Evolutionary conservation across 2,329 filamentous ascomycete genomes (phyloP), one percentile per base, ranked within the genome.

Genomic region (Monosporascus sp.): DNA sequence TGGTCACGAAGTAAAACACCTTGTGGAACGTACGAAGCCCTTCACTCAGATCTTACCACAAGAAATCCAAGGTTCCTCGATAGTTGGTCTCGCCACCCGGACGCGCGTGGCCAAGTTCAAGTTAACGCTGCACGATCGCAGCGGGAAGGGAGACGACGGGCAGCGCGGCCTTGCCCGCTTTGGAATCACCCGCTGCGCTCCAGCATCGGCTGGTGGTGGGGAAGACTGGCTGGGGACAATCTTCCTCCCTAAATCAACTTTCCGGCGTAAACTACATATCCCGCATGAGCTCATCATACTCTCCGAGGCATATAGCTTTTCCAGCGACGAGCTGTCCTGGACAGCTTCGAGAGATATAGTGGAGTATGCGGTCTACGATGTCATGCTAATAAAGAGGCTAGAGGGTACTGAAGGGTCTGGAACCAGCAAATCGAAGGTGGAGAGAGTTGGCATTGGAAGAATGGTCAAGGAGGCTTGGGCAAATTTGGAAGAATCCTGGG

Each of bases 211-310:
- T 22, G 46, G 7, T 48, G 51, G 27, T 5, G 47, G 44, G 14
- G 36, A 48, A 9, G 36, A 48, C 7, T 55, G 51, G 54, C 24
- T 53, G 17, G 50, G 54, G 17, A 49, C 51, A 7, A 49, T 55
- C 22, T 35, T 50, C 6, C 37, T 56, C 15, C 48, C 54, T 9
- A 31, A 31, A 7, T 22, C 18, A n/a, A 27, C 27, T 5, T 56
- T 44, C 38, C 49, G 46, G 3, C 20, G 18, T 7, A 48, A 37
- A 14, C 31, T 56, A 6, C 17, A 25, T 7, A n/a, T 37, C 7
- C 31, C 46, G 37, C 50, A 53, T 31, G 51, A 56, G 45, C 50
- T 53, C 36, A 48, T 51, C 8, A 15, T 56, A 8, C 51, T 56
- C 5, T 51, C 51, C 8, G 49, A 51, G 14, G 46, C 48, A 17